These are phyloP conservation scores for Petrea volubilis DNA, from an alignment of 257 asterid genomes.

Conservation along the genomic window DNA sequence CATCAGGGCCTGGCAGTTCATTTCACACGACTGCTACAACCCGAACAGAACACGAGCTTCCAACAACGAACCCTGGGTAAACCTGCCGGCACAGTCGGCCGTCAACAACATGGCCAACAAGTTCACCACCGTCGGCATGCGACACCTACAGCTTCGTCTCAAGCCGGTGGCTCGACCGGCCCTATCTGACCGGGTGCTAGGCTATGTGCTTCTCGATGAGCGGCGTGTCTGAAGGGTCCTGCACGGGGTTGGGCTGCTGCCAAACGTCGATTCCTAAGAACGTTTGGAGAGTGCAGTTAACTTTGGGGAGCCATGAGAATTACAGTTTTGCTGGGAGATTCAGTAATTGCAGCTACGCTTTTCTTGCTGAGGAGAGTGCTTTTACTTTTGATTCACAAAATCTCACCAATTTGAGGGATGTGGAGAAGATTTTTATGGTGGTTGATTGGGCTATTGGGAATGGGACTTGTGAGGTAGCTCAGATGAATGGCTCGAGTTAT, in stretches of 20 bases:
- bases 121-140: slow-evolving; percentile 28
- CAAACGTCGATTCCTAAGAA: slow-evolving; percentile 24
- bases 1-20: not conserved
- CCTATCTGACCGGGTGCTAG: slow-evolving; percentile 8
- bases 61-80: fast-evolving
- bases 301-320: not conserved
- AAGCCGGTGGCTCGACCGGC: not conserved
- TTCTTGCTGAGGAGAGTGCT: too few relatives aligned
- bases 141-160: slow-evolving; percentile 1
- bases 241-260: slow-evolving; percentile 35
- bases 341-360: slow-evolving; percentile 26
- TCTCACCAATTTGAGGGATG: slow-evolving; percentile 2
- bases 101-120: slow-evolving; percentile 30
- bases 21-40: slow-evolving; percentile 15
- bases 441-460: slow-evolving; percentile 19
- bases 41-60: not conserved
- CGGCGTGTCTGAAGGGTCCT: slow-evolving; percentile 17
- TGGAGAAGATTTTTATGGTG: slow-evolving; percentile 16
- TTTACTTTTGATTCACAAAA: slow-evolving; percentile 15
- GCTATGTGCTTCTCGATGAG: slow-evolving; percentile 1
- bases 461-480: too few relatives aligned
- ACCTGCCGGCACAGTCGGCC: fast-evolving
- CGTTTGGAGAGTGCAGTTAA: not conserved
- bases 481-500: too few relatives aligned
- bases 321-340: not conserved